Evolutionary conservation across 148 eudicot genomes (phyloP).

Genomic region (Heliamphora exappendiculata): DNA sequence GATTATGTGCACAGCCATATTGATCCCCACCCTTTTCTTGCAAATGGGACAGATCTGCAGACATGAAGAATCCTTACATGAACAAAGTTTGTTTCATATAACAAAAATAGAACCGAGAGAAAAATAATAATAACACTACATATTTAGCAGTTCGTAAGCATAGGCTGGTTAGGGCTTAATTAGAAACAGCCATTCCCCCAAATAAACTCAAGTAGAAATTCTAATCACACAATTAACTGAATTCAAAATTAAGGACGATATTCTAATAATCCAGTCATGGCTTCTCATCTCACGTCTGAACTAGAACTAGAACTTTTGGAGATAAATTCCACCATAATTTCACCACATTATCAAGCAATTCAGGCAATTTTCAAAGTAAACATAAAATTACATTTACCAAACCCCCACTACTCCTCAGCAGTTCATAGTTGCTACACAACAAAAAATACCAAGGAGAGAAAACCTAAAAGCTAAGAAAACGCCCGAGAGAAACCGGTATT

Average conservation of each 20-base stretch:
- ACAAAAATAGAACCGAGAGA: background rate
- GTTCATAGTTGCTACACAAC: background rate
- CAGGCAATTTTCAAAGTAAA: background rate
- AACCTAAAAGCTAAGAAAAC: background rate
- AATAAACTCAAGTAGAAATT: background rate
- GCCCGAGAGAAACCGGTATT: background rate
- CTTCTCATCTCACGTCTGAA: background rate
- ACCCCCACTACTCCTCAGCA: background rate
- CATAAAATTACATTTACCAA: background rate
- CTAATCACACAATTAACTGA: background rate
- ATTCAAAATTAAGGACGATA: background rate
- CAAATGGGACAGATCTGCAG: conserved; percentile 62
- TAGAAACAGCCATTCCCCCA: background rate
- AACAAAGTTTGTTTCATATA: background rate
- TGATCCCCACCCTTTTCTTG: conserved; percentile 27
- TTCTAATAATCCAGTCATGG: background rate
- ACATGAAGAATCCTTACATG: conserved; percentile 1
- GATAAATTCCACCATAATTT: background rate
- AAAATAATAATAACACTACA: background rate
- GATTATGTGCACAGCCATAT: conserved; percentile 50
- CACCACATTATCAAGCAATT: background rate
- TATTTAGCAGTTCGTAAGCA: background rate
- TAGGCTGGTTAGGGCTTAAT: background rate
- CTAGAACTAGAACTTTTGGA: background rate
- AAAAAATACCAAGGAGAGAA: background rate